Conservation (phyloP, 1,139 yeast genomes). For the Geotrichum bryndzae region DNA sequence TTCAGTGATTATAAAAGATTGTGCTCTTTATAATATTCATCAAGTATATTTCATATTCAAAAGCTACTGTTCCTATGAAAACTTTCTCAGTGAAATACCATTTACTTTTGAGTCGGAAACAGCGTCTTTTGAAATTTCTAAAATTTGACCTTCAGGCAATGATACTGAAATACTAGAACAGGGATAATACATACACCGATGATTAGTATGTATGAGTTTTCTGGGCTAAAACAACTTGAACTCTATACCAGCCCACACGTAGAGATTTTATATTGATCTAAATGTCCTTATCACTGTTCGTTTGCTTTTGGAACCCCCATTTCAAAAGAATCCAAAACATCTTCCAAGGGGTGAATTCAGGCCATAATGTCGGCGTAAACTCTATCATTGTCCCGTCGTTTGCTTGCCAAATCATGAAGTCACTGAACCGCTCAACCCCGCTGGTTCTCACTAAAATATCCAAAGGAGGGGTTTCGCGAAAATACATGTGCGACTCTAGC, state of each 20-base stretch:
- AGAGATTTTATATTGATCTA: neutral
- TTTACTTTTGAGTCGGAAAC: too few relatives aligned
- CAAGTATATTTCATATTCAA: too few relatives aligned
- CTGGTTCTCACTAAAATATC: slow-evolving; percentile 82
- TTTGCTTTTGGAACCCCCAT: slow-evolving; percentile 27
- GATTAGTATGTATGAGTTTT: neutral
- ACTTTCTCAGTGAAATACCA: too few relatives aligned
- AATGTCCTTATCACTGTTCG: neutral
- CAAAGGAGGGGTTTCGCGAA: slow-evolving; percentile 64
- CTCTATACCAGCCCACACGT: neutral
- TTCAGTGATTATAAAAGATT: too few relatives aligned
- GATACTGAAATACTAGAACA: neutral
- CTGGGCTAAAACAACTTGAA: neutral
- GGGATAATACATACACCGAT: neutral
- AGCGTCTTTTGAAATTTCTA: too few relatives aligned
- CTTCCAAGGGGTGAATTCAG: slow-evolving; percentile 62
- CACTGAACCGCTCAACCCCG: slow-evolving; percentile 81
- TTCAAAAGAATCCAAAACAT: slow-evolving; percentile 54
- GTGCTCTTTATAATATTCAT: too few relatives aligned
- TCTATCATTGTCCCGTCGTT: slow-evolving; percentile 42
- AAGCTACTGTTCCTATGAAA: too few relatives aligned
- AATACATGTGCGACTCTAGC: slow-evolving; percentile 55
- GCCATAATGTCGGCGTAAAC: slow-evolving; percentile 78
- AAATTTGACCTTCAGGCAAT: too few relatives aligned
- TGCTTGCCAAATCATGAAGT: slow-evolving; percentile 75